These are phyloP conservation scores for Fusarium illudens DNA, from an alignment of 2,329 filamentous ascomycete genomes.

Conservation along the genomic window DNA sequence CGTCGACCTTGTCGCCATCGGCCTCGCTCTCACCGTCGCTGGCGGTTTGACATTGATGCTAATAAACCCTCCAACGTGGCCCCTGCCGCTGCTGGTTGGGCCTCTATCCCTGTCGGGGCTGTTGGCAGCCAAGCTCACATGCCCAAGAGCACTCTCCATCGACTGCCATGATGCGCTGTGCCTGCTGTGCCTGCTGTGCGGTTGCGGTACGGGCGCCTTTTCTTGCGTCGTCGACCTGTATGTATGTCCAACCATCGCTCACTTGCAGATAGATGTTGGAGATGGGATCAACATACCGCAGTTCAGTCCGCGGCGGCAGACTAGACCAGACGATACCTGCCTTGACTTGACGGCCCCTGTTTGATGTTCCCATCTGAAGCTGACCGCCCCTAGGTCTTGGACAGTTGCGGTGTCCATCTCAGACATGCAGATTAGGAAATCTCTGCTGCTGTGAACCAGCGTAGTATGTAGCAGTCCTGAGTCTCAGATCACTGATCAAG, in stretches of 20 bases:
- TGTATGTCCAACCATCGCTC: slow-evolving; percentile 12
- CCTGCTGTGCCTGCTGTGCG: slow-evolving; percentile 12
- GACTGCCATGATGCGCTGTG: slow-evolving; percentile 11
- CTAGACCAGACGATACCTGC: slow-evolving; percentile 5
- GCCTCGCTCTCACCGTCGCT: slow-evolving; percentile 39
- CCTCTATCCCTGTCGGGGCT: slow-evolving; percentile 13
- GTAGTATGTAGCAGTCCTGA: slow-evolving; percentile 11
- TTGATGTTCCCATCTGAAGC: slow-evolving; percentile 21
- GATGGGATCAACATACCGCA: slow-evolving; percentile 13
- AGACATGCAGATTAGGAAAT: slow-evolving; percentile 28
- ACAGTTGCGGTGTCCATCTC: slow-evolving; percentile 26
- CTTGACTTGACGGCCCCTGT: slow-evolving; percentile 3
- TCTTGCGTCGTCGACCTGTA: not conserved
- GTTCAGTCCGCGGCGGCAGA: not conserved
- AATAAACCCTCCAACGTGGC: slow-evolving; percentile 36
- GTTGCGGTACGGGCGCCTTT: slow-evolving; percentile 1
- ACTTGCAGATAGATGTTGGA: slow-evolving; percentile 10
- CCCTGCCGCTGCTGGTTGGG: slow-evolving; percentile 37
- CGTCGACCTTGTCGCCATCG: slow-evolving; percentile 33
- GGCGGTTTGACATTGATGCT: slow-evolving; percentile 43
- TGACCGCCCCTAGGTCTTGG: slow-evolving; percentile 31
- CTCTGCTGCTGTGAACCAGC: slow-evolving; percentile 11
- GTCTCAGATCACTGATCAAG: slow-evolving; percentile 33
- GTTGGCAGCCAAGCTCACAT: slow-evolving; percentile 14
- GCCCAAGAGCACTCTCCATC: slow-evolving; percentile 20